Evolutionary conservation across 352 stramenopile genomes (phyloP).

Genomic region (Pythium aquatile): DNA sequence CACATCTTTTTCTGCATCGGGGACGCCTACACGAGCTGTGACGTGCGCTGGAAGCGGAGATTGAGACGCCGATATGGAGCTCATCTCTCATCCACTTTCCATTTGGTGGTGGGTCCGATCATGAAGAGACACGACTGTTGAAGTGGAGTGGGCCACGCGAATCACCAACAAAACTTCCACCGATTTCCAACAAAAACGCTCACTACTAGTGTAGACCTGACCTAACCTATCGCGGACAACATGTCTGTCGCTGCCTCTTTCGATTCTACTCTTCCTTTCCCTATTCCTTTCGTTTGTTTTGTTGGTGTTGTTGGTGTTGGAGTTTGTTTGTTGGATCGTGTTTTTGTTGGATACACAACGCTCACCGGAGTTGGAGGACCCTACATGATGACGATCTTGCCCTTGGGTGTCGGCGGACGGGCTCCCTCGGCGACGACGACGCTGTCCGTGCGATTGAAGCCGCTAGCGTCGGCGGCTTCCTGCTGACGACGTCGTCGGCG

Average conservation of each 20-base stretch:
- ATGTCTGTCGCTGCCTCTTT: not conserved
- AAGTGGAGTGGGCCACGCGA: constrained; percentile 7
- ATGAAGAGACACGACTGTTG: not conserved
- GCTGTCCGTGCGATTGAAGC: constrained; percentile 44
- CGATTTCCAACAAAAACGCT: constrained; percentile 1
- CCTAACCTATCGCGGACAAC: constrained; percentile 4
- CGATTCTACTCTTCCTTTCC: not conserved
- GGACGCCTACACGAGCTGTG: constrained; percentile 10
- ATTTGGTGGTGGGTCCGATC: not conserved
- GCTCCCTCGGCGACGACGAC: constrained; percentile 34
- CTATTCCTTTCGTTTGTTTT: not conserved
- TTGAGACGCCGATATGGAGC: not conserved
- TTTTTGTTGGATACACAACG: not conserved
- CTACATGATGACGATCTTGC: constrained; percentile 81
- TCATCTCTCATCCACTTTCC: not conserved
- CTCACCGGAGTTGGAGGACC: not conserved
- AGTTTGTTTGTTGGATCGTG: not conserved
- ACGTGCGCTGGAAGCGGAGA: not conserved
- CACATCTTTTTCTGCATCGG: constrained; percentile 28
- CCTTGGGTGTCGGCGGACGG: constrained; percentile 63
- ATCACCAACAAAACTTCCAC: not conserved
- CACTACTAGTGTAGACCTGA: not conserved
- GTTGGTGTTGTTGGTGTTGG: not conserved
- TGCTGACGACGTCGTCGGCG: constrained; percentile 67
- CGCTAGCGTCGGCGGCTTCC: constrained; percentile 44